Evolutionary conservation across 2,329 filamentous ascomycete genomes (phyloP).

Genomic region (Aspergillus candidus): DNA sequence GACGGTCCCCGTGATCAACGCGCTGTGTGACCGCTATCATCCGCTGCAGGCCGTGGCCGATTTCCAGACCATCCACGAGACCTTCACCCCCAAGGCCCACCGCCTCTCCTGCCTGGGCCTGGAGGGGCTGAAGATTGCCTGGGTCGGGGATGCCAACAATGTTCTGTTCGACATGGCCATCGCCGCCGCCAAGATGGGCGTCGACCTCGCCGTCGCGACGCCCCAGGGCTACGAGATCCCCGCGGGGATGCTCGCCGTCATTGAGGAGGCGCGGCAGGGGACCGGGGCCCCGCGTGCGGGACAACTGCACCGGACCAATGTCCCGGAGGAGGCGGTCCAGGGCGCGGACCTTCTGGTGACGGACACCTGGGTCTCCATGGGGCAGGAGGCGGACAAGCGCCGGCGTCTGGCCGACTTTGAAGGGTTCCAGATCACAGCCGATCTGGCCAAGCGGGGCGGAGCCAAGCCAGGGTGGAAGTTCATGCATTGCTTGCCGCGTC

Average conservation of each 20-base stretch:
- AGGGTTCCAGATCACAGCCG: constrained; percentile 86
- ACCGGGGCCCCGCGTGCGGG: constrained; percentile 52
- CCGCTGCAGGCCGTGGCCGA: constrained; percentile 93
- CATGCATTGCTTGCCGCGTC: constrained; percentile 94
- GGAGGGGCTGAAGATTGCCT: constrained; percentile 82
- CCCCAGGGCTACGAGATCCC: constrained; percentile 82
- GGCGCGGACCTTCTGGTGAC: constrained; percentile 86
- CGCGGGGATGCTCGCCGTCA: constrained; percentile 63
- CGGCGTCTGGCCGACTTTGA: constrained; percentile 74
- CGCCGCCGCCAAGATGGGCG: constrained; percentile 77
- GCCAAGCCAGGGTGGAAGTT: constrained; percentile 91
- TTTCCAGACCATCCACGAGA: constrained; percentile 82
- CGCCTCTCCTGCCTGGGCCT: constrained; percentile 55
- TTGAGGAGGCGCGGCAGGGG: constrained; percentile 55
- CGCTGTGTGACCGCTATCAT: constrained; percentile 83
- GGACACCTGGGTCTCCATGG: constrained; percentile 98
- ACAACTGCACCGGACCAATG: constrained; percentile 65
- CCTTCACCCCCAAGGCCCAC: constrained; percentile 51
- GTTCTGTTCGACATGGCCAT: constrained; percentile 92
- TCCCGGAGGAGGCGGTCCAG: constrained; percentile 79
- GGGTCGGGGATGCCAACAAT: constrained; percentile 96
- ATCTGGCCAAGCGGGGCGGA: constrained; percentile 74
- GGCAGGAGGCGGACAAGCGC: constrained; percentile 78
- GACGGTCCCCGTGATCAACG: constrained; percentile 76
- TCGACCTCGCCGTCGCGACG: constrained; percentile 80